Evolutionary conservation across 108 stramenopile genomes (phyloP), one percentile per base, ranked within the genome.

Genomic region (Craspedostauros australis): DNA sequence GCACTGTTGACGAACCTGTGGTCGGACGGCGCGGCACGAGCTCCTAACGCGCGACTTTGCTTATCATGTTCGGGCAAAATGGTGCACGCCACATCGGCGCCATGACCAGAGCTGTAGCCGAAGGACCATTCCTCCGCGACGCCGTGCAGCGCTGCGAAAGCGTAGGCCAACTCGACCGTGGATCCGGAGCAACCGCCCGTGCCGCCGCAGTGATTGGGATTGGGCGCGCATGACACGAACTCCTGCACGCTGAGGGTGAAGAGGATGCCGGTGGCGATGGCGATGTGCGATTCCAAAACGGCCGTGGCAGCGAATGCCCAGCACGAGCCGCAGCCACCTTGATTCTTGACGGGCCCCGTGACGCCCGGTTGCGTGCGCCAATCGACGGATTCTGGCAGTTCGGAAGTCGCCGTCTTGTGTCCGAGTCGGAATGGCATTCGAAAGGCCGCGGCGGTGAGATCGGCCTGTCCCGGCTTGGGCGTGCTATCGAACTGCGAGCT

Each of bases 241-340:
- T 86, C 77, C 62, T 82, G 80, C 37, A 71, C 67, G 48, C 79
- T 76, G 16, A 93, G 44, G 18, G 67, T 46, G 50, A 75, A 66
- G 9, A 77, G 66, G 19, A 60, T 64, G 11, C 82, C 88, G 2
- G 88, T 84, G 16, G 62, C 57, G 19, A 88, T 73, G 20, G 88
- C 86, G n/a, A 91, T 44, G 43, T 91, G 85, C 5, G 70, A 75
- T 65, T 95, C 91, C 32, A 95, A 54, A 14, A 47, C 67, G 0
- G 80, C 79, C 4, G 80, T 75, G 16, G 82, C 47, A 8, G 86
- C 86, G 57, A 92, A 86, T 6, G 91, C 76, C 94, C 94, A 95
- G 59, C 94, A 95, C 2, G 58, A 65, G 7, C 91, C 94, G 58
- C 94, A 95, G 2, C 24, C 46, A 7, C 84, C 88, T 60, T 95